Evolutionary conservation across 805 yeast genomes (phyloP).

Genomic region (Yarrowia sp.): DNA sequence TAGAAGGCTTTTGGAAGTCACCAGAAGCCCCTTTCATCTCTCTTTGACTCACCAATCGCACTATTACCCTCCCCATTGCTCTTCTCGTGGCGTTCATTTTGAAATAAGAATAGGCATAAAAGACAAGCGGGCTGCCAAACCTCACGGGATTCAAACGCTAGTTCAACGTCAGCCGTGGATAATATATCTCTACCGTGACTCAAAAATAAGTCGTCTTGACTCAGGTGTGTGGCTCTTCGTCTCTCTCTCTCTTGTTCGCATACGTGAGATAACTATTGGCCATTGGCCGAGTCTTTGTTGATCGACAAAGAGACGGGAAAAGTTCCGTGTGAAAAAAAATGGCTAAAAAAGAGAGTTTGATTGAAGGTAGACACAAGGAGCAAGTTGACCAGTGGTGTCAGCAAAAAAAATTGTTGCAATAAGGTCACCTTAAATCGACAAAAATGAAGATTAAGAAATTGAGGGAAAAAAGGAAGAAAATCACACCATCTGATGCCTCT

Average conservation of each 20-base stretch:
- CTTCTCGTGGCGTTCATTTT: no score
- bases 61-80: neutral
- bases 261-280: no score
- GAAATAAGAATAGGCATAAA: constrained; percentile 2
- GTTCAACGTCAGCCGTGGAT: neutral
- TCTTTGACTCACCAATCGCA: no score
- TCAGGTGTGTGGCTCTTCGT: no score
- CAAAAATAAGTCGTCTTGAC: constrained; percentile 1
- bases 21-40: no score
- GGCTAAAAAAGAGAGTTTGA: constrained; percentile 25
- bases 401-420: no score
- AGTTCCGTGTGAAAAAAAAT: constrained; percentile 3
- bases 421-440: no score
- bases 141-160: neutral
- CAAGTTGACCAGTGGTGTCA: neutral
- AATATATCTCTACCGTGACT: neutral
- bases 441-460: no score
- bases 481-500: neutral
- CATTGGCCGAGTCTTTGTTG: constrained; percentile 5
- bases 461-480: no score
- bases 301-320: neutral
- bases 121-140: constrained; percentile 1
- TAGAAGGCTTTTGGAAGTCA: no score
- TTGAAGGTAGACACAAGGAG: neutral
- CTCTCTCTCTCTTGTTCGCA: no score